Evolutionary conservation across 768 basidiomycete genomes (phyloP), one percentile per base, ranked within the genome.

Genomic region (Suillus cothurnatus): DNA sequence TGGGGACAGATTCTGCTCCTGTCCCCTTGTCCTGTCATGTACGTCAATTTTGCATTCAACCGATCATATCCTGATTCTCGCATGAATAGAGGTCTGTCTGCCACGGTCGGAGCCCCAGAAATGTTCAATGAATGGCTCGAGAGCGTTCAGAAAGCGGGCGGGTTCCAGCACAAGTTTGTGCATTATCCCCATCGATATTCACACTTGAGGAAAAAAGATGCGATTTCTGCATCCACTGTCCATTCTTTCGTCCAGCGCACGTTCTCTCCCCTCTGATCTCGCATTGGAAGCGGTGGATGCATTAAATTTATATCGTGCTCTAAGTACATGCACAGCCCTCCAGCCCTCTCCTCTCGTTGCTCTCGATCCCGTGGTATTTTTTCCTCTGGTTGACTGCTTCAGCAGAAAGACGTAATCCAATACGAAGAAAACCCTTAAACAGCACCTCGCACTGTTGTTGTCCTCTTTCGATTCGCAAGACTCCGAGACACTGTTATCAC

Each of bases 1-100:
- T 91, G 90, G 90, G 89, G 91, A 68, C 87, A 91, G 69, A 87
- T 90, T 26, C 78, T 92, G 9, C 74, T 92, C 6, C 76, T 92
- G 17, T 85, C 89, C 12, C 88, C 88, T 23, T 89, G 88, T 68
- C 90, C 90, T 1, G 81, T 92, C 66, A 90, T 92, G 89, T 89
- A 45, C 45, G 85, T 76, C 53, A n/a, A 56, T 28, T 66, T 39
- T 21, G 2, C 32, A 49, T 58, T 23, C 19, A 2, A 43, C 3
- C 64, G 28, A 9, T 11, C 45, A 15, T 21, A 34, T 61, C 36
- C 45, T 23, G 11, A 26, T 52, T n/a, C 53, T 52, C n/a, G n/a
- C n/a, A n/a, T n/a, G n/a, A n/a, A n/a, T n/a, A n/a, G n/a, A n/a
- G n/a, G n/a, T n/a, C n/a, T 92, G 31, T 90, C 89, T 9, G 91